These are phyloP conservation scores for Xerocomus potaroensis DNA, from an alignment of 768 basidiomycete genomes.

Conservation along the genomic window DNA sequence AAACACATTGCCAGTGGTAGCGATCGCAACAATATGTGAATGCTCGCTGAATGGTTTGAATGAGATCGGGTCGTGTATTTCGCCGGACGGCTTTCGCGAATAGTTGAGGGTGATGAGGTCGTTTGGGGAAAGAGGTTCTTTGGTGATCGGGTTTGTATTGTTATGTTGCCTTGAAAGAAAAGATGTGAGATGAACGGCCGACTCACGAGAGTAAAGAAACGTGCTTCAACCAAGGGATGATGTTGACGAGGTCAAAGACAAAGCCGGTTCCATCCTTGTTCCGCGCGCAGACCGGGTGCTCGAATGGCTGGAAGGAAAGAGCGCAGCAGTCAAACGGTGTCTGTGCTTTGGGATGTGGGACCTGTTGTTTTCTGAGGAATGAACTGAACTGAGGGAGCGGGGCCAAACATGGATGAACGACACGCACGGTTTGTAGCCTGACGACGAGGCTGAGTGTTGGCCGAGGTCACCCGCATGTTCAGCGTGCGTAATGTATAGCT, in stretches of 20 bases:
- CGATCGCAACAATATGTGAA: slow-evolving; percentile 89
- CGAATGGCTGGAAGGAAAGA: slow-evolving; percentile 85
- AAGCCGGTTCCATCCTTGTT: slow-evolving; percentile 75
- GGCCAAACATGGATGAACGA: slow-evolving; percentile 1
- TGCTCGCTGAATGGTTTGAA: slow-evolving; percentile 98
- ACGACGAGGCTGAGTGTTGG: slow-evolving; percentile 77
- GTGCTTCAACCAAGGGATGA: slow-evolving; percentile 92
- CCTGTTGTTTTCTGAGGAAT: slow-evolving; percentile 57
- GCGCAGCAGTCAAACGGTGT: slow-evolving; percentile 92
- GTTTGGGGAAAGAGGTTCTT: slow-evolving; percentile 62
- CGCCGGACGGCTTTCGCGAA: slow-evolving; percentile 77
- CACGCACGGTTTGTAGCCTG: slow-evolving; percentile 64
- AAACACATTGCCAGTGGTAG: slow-evolving; percentile 90
- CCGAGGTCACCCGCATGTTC: slow-evolving; percentile 81
- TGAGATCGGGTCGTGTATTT: slow-evolving; percentile 93
- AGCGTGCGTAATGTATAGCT: slow-evolving; percentile 85
- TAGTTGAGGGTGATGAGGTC: slow-evolving; percentile 81
- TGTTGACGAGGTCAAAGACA: slow-evolving; percentile 89
- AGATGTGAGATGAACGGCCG: slow-evolving; percentile 7
- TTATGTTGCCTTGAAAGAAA: slow-evolving; percentile 61
- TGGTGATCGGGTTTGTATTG: slow-evolving; percentile 75
- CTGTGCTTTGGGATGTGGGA: slow-evolving; percentile 55
- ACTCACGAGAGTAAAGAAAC: slow-evolving; percentile 23
- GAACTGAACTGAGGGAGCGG: slow-evolving; percentile 8
- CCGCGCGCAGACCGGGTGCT: slow-evolving; percentile 82